These are phyloP conservation scores for Sphagnurus paluster DNA, from an alignment of 1,284 basidiomycete species.

Conservation along the genomic window DNA sequence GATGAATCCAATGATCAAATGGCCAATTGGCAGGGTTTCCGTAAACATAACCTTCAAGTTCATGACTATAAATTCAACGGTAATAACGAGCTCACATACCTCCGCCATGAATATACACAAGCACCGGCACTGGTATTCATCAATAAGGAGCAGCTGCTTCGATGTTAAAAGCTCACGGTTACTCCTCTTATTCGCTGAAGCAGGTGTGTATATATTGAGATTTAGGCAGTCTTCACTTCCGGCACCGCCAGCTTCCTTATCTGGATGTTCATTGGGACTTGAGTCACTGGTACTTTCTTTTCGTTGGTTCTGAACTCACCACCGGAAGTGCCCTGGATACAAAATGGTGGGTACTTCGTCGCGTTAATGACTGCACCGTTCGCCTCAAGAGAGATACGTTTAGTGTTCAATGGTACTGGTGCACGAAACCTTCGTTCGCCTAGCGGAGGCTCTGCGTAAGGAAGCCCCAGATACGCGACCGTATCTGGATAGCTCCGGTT, in stretches of 20 bases:
- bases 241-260: constrained; percentile 54
- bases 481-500: constrained; percentile 51
- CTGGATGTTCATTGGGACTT: no score
- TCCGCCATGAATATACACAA: constrained; percentile 71
- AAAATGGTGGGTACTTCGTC: constrained; percentile 52
- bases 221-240: constrained; percentile 63
- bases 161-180: constrained; percentile 34
- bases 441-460: constrained; percentile 55
- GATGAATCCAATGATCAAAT: constrained; percentile 54
- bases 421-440: constrained; percentile 50
- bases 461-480: constrained; percentile 58
- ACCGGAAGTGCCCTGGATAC: constrained; percentile 55
- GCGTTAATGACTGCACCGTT: constrained; percentile 45
- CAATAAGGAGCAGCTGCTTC: neutral
- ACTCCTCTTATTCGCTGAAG: constrained; percentile 38
- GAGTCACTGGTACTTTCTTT: constrained; percentile 1
- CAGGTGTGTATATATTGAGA: constrained; percentile 54
- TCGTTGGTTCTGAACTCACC: constrained; percentile 28
- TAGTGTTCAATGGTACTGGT: constrained; percentile 45
- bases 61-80: constrained; percentile 3
- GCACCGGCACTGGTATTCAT: constrained; percentile 48
- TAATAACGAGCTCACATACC: constrained; percentile 29
- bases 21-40: constrained; percentile 60
- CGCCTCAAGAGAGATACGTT: constrained; percentile 33
- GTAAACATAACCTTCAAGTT: constrained; percentile 44